Base-by-base conservation (phyloP, 2,329 filamentous ascomycete genomes). In the Xylariales sp. region DNA sequence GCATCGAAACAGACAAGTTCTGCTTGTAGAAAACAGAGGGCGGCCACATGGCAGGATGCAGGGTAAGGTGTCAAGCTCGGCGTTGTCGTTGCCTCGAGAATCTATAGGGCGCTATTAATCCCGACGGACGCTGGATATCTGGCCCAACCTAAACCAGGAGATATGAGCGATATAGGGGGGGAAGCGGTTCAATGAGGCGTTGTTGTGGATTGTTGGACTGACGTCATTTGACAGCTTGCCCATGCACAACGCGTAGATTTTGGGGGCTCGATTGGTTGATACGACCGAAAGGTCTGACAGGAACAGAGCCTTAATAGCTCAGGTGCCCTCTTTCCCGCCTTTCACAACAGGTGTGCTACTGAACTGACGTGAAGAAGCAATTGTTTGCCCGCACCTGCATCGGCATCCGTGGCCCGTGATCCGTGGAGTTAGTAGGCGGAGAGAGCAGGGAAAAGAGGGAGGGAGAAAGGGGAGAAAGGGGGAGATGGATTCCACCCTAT, bases 171-270 rank as follows among this genome's bases (percentile, higher is more conserved):
- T 9, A 23, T 23, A 23, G 23, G 23, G 18, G 18, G 36, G 1
- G 36, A 45, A 41, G 30, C 8, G 7, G 49, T 30, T 39, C 32
- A 49, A 48, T 23, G 10, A 32, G 52, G 52, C 6, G 30, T 36
- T 14, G 7, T 16, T 53, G 10, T 41, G 46, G 9, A 34, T 36
- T 58, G 32, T n/a, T n/a, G 6, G 8, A 12, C 30, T 62, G 59
- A 67, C 64, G 64, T 67, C 64, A 67, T 55, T 54, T 56, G 16
- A n/a, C 50, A n/a, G 34, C 63, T 60, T 18, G 8, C 23, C 9
- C 39, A 56, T 48, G 32, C 43, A 49, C 30, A 43, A 12, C 16
- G 23, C 39, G 14, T 41, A n/a, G 54, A 6, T 46, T 18, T 30
- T 39, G 14, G 50, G 10, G 36, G 14, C 4, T 45, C 32, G 32